Conservation (phyloP, 2,329 filamentous ascomycete genomes). For the Penicillium sp. region DNA sequence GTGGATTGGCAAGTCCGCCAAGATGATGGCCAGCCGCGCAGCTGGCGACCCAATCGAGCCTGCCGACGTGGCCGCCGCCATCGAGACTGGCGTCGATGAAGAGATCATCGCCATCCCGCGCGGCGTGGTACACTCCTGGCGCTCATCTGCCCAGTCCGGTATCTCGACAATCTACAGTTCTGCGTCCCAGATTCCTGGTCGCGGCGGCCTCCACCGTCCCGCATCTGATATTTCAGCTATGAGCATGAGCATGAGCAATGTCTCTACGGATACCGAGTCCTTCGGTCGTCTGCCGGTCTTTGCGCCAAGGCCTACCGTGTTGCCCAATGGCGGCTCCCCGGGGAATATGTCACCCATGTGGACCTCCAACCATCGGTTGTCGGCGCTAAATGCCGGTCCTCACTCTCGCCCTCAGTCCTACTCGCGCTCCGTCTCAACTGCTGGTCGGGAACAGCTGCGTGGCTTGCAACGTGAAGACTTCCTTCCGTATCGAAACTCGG, state of each 20-base stretch:
- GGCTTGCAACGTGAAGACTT: slow-evolving; percentile 30
- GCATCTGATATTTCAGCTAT: slow-evolving; percentile 24
- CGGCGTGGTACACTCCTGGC: slow-evolving; percentile 30
- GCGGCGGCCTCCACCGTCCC: slow-evolving; percentile 10
- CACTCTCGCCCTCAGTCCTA: slow-evolving; percentile 13
- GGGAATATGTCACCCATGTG: slow-evolving; percentile 12
- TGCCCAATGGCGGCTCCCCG: slow-evolving; percentile 8
- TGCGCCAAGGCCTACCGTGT: slow-evolving; percentile 21
- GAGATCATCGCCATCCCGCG: slow-evolving; percentile 31
- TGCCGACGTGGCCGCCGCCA: slow-evolving; percentile 21
- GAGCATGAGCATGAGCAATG: slow-evolving; percentile 25
- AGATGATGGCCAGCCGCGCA: slow-evolving; percentile 26
- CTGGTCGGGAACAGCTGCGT: slow-evolving; percentile 26
- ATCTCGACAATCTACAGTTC: slow-evolving; percentile 26
- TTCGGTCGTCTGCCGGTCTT: slow-evolving; percentile 29
- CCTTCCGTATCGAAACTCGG: slow-evolving; percentile 32
- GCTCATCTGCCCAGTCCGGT: slow-evolving; percentile 28
- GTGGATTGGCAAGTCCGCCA: slow-evolving; percentile 40
- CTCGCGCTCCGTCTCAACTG: slow-evolving; percentile 21
- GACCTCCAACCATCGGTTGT: slow-evolving; percentile 15
- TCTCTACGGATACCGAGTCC: slow-evolving; percentile 26
- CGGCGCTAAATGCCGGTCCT: slow-evolving; percentile 4
- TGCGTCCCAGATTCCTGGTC: slow-evolving; percentile 17
- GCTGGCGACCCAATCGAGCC: slow-evolving; percentile 20
- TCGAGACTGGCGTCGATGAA: slow-evolving; percentile 26